A percentile compares a stretch with the other conserved stretches of the same genome.
phyloP scores from a whole-genome alignment of 225 moss, liverwort and hornwort species.

The Sphagnum tenellum region DNA sequence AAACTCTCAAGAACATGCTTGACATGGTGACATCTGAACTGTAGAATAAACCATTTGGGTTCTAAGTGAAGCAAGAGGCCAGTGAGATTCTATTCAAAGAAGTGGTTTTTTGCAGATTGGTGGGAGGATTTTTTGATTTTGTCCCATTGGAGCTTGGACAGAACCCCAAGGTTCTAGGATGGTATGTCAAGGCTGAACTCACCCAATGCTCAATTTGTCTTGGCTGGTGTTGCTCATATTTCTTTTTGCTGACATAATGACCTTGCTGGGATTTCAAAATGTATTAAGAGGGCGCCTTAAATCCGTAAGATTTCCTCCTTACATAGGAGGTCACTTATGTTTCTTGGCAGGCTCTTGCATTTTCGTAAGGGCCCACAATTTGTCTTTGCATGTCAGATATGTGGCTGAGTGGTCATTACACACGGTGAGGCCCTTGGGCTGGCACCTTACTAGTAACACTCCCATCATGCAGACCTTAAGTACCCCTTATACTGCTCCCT shows the following conservation, averaged over 20 bases:
- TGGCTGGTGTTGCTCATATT: constrained; percentile 59
- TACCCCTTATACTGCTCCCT: too few relatives aligned
- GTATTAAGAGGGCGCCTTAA: too few relatives aligned
- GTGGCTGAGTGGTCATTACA: too few relatives aligned
- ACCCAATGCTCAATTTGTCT: constrained; percentile 46
- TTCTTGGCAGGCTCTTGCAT: background rate
- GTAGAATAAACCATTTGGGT: too few relatives aligned
- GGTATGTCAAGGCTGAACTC: constrained; percentile 64
- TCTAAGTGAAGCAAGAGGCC: too few relatives aligned
- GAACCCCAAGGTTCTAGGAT: constrained; percentile 35
- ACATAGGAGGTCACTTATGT: background rate
- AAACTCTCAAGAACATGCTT: too few relatives aligned
- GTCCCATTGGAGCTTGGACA: constrained; percentile 46
- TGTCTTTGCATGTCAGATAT: background rate
- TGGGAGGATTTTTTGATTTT: constrained; percentile 48
- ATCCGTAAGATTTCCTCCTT: too few relatives aligned
- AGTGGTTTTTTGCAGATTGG: constrained; percentile 16
- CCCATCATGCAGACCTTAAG: too few relatives aligned
- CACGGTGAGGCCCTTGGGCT: too few relatives aligned
- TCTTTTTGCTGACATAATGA: constrained; percentile 41
- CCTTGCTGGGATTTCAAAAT: background rate
- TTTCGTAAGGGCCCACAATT: background rate
- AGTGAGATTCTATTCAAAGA: background rate
- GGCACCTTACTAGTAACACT: too few relatives aligned
- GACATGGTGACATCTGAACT: too few relatives aligned